Conservation (phyloP, 352 stramenopile genomes). For the Thalassiosira livingstoniorum region DNA sequence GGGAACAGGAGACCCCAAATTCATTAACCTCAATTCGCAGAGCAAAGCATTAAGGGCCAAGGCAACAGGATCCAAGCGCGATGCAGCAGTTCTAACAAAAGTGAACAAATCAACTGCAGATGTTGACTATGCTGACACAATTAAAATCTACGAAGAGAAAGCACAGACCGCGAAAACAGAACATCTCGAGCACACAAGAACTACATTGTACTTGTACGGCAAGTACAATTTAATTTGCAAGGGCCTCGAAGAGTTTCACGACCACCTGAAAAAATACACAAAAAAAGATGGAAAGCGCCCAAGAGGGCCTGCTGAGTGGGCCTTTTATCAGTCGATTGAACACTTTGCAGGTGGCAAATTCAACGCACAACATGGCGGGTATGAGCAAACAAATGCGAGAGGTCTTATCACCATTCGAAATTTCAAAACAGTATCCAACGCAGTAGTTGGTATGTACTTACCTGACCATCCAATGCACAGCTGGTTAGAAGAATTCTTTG, state of each 20-base stretch:
- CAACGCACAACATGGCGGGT: background rate
- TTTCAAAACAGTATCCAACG: background rate
- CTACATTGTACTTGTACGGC: too few species aligned
- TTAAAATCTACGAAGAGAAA: too few species aligned
- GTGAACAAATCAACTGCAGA: too few species aligned
- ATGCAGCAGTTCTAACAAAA: too few species aligned
- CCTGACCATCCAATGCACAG: background rate
- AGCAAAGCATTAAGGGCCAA: too few species aligned
- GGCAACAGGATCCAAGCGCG: too few species aligned
- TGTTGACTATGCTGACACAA: too few species aligned
- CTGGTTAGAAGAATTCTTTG: background rate
- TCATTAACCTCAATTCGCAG: too few species aligned
- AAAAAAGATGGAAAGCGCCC: background rate
- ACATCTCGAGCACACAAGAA: too few species aligned
- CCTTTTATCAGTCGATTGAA: background rate
- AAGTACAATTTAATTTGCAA: too few species aligned
- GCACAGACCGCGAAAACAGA: too few species aligned
- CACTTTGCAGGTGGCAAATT: background rate
- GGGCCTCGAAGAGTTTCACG: background rate
- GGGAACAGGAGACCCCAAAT: too few species aligned
- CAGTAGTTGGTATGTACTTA: background rate
- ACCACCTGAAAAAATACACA: background rate
- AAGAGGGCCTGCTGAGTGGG: background rate
- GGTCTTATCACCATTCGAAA: background rate
- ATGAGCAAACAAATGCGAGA: slow-evolving; percentile 4